Evolutionary conservation across 306 rosid genomes (phyloP), one percentile per base, ranked within the genome.

Genomic region (Medicago ruthenica): DNA sequence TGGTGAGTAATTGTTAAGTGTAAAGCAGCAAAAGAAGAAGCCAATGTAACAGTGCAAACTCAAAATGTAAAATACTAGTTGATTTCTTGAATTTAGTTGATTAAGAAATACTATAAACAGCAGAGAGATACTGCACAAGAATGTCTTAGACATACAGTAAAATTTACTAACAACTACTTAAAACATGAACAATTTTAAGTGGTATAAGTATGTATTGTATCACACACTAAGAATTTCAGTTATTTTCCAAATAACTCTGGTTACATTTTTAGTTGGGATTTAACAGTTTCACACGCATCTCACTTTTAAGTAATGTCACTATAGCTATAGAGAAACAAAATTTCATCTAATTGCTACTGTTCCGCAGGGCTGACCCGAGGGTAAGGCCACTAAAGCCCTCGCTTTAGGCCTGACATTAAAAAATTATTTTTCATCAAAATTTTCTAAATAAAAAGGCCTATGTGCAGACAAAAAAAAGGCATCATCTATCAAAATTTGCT

Each of bases 1-100:
- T 16, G 16, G n/a, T 51, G 17, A 67, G 22, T 31, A 62, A 34
- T 24, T 69, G 54, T 51, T 67, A 34, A 36, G 58, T 24, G 15
- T 50, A 50, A 76, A 76, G 77, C 40, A 59, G 36, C 17, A 40
- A 74, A 70, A 63, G 37, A 70, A 79, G 60, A 60, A 14, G 71
- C 34, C 31, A 74, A 17, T 13, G 14, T 75, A 54, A 40, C 53
- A 70, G 54, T 79, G 59, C 31, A 69, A 76, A 60, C 79, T 22
- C 42, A 14, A 57, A 48, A 62, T 36, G 42, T 48, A 75, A 36
- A 31, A 2, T 58, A 16, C 47, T 31, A 31, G 6, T 31, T 31
- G 36, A 31, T 31, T 45, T 45, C 14, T 45, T 45, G 15, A 45
- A 11, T 44, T 44, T 44, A 5, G 14, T 44, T 44, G 50, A 45